Base-by-base conservation (phyloP, 352 stramenopile genomes). In the Pythium brassicae region DNA sequence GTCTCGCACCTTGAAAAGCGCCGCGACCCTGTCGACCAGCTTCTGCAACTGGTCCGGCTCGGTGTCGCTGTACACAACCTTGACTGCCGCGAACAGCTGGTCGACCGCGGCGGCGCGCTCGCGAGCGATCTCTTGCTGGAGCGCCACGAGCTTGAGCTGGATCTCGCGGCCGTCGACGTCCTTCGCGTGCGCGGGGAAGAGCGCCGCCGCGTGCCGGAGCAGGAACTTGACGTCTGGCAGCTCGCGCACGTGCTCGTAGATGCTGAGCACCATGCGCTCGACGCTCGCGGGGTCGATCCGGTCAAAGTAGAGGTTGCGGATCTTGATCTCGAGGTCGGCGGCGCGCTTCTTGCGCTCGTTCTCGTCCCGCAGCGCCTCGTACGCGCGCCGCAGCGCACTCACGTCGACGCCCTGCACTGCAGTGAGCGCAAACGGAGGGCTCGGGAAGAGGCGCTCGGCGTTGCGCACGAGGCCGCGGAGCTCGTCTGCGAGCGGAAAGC, bases 271-370 rank as follows among this genome's bases (percentile, higher is more conserved):
- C 66, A 95, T 93, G 26, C 54, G 45, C 51, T 94, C 83, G n/a
- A 95, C 87, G 14, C 57, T 69, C 5, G 66, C 74, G 5, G 84
- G 84, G 48, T 97, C 83, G 69, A 96, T 89, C 25, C 76, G 69
- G 56, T 96, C 86, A 59, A 95, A 96, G 78, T 97, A 96, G 19
- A 97, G 71, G 20, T 76, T 89, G 32, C 87, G 76, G 50, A 96
- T 89, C 68, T 94, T 94, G 53, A 96, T 69, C 59, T 97, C 89
- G 19, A 96, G 71, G 60, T 96, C 86, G 19, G 86, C 87, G 2
- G 76, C 72, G 8, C 84, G 66, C 63, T 93, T 92, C 57, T 91
- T 94, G 55, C 76, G 78, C 46, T 88, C 77, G n/a, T 69, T 83
- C 15, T 76, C 69, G 10, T 61, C 60, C 29, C 56, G 65, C 27